Percentiles rank a stretch among this genome's conserved stretches.
phyloP scores from a whole-genome alignment of 345 rosid genomes.

The Hirschfeldia incana region DNA sequence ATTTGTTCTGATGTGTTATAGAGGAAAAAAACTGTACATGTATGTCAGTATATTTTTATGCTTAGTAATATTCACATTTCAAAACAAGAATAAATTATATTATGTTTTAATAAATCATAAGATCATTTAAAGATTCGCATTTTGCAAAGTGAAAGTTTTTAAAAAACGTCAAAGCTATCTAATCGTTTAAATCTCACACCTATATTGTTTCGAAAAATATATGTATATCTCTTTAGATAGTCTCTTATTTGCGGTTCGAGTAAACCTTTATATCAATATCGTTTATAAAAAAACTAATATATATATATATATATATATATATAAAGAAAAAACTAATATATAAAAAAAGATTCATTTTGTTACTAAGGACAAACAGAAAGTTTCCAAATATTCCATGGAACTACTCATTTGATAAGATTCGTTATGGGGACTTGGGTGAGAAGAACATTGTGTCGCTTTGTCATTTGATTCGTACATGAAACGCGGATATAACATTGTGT shows the following conservation, averaged over 20 bases:
- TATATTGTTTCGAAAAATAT: neutral
- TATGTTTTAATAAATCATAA: neutral
- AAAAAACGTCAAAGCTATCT: too few relatives aligned
- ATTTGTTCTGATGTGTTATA: neutral
- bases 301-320: too few relatives aligned
- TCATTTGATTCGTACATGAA: conserved; percentile 11
- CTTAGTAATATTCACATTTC: neutral
- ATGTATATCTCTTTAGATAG: neutral
- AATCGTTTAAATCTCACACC: neutral
- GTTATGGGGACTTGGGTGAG: conserved; percentile 11
- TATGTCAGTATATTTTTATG: neutral
- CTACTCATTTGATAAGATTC: conserved; percentile 17
- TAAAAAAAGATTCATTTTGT: conserved; percentile 15
- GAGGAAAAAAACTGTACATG: neutral
- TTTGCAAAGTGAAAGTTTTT: too few relatives aligned
- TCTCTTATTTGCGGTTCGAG: neutral
- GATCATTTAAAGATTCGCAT: neutral
- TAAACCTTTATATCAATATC: neutral
- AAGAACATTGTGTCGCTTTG: conserved; percentile 17
- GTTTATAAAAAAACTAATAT: too few relatives aligned
- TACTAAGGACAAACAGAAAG: conserved; percentile 9
- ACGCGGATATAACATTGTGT: neutral
- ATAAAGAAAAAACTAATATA: neutral
- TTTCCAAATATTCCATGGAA: conserved; percentile 23
- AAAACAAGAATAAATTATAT: too few relatives aligned